Evolutionary conservation across 2,329 filamentous ascomycete species (phyloP).

Genomic region (Pseudocercospora crystallina): DNA sequence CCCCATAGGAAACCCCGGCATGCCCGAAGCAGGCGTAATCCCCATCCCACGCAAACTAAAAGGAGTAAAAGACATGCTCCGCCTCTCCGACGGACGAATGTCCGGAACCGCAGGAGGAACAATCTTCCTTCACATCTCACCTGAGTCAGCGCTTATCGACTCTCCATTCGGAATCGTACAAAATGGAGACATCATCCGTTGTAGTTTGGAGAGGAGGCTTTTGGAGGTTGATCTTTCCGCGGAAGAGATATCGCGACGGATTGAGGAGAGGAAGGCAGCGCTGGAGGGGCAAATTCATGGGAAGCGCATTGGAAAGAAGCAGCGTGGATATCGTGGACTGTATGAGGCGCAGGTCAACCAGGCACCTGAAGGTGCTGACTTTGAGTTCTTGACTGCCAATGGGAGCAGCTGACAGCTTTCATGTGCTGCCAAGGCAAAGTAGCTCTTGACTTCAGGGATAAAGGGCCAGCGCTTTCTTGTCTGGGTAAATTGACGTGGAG

Average conservation of each 20-base stretch:
- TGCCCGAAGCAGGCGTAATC: slow-evolving; percentile 55
- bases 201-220: slow-evolving; percentile 45
- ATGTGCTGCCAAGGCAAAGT: too few species aligned
- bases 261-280: slow-evolving; percentile 33
- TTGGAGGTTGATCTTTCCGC: slow-evolving; percentile 45
- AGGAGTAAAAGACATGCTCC: slow-evolving; percentile 55
- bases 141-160: slow-evolving; percentile 50
- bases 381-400: slow-evolving; percentile 56
- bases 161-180: slow-evolving; percentile 51
- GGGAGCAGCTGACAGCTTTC: slow-evolving; percentile 2
- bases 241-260: slow-evolving; percentile 42
- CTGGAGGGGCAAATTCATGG: slow-evolving; percentile 31
- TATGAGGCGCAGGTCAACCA: slow-evolving; percentile 62
- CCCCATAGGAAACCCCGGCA: slow-evolving; percentile 53
- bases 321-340: slow-evolving; percentile 59
- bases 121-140: slow-evolving; percentile 55
- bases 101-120: slow-evolving; percentile 57
- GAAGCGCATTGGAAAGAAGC: slow-evolving; percentile 31
- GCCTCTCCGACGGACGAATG: slow-evolving; percentile 57
- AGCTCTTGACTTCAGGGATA: too few species aligned
- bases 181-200: slow-evolving; percentile 50
- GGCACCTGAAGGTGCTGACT: slow-evolving; percentile 60
- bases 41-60: slow-evolving; percentile 52
- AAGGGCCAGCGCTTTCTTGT: too few species aligned
- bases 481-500: too few species aligned